These are phyloP conservation scores for Wallacemonas sp. DNA, from an alignment of 208 protist species.

Conservation along the genomic window DNA sequence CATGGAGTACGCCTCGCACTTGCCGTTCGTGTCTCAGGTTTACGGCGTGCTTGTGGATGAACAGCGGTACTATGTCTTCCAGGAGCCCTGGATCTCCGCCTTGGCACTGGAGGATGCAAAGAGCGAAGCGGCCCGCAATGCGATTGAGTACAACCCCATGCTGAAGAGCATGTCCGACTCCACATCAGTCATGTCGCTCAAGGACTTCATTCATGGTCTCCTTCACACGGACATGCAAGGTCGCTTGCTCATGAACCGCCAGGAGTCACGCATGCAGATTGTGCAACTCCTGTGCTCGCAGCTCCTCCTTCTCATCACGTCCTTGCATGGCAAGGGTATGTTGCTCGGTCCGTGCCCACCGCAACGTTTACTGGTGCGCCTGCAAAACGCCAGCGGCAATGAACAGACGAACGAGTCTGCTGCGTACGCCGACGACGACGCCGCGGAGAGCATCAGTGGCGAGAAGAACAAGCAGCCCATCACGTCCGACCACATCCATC, in stretches of 20 bases:
- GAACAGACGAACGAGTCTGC: background rate
- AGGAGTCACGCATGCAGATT: constrained; percentile 60
- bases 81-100: constrained; percentile 77
- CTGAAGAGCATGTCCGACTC: constrained; percentile 43
- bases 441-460: constrained; percentile 10
- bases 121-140: constrained; percentile 30
- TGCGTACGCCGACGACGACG: constrained; percentile 11
- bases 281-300: constrained; percentile 67
- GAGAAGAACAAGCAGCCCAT: constrained; percentile 23
- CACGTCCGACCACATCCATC: constrained; percentile 46
- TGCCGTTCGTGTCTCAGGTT: constrained; percentile 71
- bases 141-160: constrained; percentile 45
- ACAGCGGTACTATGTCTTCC: constrained; percentile 80
- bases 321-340: constrained; percentile 77
- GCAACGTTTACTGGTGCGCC: constrained; percentile 67
- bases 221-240: constrained; percentile 25
- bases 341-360: constrained; percentile 76
- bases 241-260: constrained; percentile 10
- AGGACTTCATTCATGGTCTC: constrained; percentile 69
- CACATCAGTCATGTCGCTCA: constrained; percentile 64
- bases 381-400: constrained; percentile 28
- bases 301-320: constrained; percentile 65
- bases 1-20: constrained; percentile 73
- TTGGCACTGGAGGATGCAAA: constrained; percentile 55
- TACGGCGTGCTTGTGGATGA: constrained; percentile 78